phyloP scores from a whole-genome alignment of 257 asterid species.

The Fraxinus excelsior region DNA sequence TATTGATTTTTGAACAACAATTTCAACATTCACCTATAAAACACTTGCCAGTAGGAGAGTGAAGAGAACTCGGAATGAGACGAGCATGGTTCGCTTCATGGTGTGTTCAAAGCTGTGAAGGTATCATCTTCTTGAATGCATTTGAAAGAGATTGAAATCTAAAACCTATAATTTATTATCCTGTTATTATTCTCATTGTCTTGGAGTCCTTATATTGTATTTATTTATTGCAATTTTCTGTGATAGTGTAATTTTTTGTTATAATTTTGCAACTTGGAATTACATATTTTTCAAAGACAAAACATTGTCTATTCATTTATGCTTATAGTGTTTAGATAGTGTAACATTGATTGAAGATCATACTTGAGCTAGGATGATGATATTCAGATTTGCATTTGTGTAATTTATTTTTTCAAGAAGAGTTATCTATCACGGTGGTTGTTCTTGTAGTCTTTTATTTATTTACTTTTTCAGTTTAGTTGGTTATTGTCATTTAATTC shows the following conservation, averaged over 20 bases:
- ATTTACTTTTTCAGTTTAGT: no score
- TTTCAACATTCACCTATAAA: not conserved
- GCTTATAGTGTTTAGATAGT: no score
- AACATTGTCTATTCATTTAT: not conserved
- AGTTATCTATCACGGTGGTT: no score
- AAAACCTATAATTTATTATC: slow-evolving; percentile 5
- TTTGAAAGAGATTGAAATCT: not conserved
- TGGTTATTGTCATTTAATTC: no score
- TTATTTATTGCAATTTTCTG: not conserved
- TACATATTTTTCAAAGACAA: not conserved
- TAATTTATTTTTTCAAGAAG: no score
- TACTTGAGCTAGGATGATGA: no score
- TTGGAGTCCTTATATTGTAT: not conserved
- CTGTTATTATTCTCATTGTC: not conserved
- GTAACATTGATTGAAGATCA: no score
- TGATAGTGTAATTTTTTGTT: not conserved
- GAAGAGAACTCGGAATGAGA: slow-evolving; percentile 17
- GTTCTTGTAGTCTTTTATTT: no score
- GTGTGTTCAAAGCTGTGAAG: slow-evolving; percentile 23
- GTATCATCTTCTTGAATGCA: slow-evolving; percentile 1
- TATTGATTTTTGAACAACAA: no score
- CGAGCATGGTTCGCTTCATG: slow-evolving; percentile 8
- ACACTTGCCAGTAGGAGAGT: slow-evolving; percentile 11
- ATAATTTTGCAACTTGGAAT: not conserved
- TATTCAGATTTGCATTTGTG: no score